Conservation (phyloP, 768 basidiomycete genomes). For the Pulveroboletus sp. region DNA sequence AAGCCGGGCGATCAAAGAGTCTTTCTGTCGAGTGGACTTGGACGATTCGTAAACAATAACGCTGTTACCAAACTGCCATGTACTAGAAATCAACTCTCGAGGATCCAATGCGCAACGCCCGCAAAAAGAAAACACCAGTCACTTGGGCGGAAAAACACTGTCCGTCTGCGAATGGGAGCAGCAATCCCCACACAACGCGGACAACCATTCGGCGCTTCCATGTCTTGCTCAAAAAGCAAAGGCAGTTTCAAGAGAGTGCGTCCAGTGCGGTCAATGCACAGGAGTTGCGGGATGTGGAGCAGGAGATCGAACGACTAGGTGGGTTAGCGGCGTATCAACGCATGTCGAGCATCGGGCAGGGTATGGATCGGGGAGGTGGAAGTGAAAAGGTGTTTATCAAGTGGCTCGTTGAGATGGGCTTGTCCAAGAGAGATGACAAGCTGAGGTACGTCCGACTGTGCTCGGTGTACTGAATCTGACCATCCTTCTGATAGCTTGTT, state of each 20-base stretch:
- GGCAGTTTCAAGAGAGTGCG: slow-evolving; percentile 44
- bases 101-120: slow-evolving; percentile 38
- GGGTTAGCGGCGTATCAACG: slow-evolving; percentile 79
- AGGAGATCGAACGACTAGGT: slow-evolving; percentile 66
- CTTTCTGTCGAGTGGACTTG: too few species aligned
- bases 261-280: slow-evolving; percentile 13
- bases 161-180: slow-evolving; percentile 30
- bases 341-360: slow-evolving; percentile 82
- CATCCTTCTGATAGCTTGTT: slow-evolving; percentile 53
- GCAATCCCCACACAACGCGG: slow-evolving; percentile 60
- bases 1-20: too few species aligned
- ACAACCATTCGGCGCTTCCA: slow-evolving; percentile 80
- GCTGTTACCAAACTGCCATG: too few species aligned
- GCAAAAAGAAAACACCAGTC: slow-evolving; percentile 46
- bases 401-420: slow-evolving; percentile 65
- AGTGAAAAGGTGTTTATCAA: slow-evolving; percentile 75
- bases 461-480: neutral
- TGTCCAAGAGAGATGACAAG: slow-evolving; percentile 26
- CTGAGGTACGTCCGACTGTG: slow-evolving; percentile 30
- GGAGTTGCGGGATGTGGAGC: slow-evolving; percentile 52
- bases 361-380: slow-evolving; percentile 80
- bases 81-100: neutral
- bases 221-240: slow-evolving; percentile 67
- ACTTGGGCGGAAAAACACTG: slow-evolving; percentile 26
- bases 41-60: too few species aligned